Evolutionary conservation across 1,139 yeast species (phyloP).

Genomic region (Yamadazyma conglobata): DNA sequence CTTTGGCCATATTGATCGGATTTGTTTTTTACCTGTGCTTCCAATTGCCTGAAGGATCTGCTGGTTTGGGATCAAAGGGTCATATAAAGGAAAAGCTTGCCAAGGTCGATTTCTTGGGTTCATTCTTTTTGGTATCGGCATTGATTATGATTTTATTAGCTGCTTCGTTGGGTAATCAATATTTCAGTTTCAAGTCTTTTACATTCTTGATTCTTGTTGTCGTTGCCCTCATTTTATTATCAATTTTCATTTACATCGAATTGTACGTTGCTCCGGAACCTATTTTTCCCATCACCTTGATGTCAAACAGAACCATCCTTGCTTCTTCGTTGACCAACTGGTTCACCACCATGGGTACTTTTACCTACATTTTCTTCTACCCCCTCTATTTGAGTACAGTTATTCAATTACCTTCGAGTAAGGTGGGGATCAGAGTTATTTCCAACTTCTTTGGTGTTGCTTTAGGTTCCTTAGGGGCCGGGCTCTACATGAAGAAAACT

Average conservation of each 20-base stretch:
- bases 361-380: conserved; percentile 54
- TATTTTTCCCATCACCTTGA: conserved; percentile 56
- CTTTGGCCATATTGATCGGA: conserved; percentile 56
- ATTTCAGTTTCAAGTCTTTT: conserved; percentile 36
- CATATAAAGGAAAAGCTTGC: conserved; percentile 40
- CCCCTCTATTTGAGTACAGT: conserved; percentile 67
- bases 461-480: conserved; percentile 65
- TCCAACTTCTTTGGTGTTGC: conserved; percentile 72
- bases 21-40: conserved; percentile 33
- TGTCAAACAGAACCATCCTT: conserved; percentile 55
- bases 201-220: conserved; percentile 29
- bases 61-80: conserved; percentile 45
- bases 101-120: conserved; percentile 73
- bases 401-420: conserved; percentile 50
- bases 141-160: conserved; percentile 57
- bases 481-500: conserved; percentile 63
- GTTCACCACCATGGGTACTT: conserved; percentile 57
- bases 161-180: conserved; percentile 66
- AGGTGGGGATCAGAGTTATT: conserved; percentile 58
- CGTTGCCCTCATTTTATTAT: conserved; percentile 21
- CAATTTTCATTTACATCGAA: conserved; percentile 50
- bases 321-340: conserved; percentile 67
- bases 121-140: conserved; percentile 54
- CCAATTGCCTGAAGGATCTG: conserved; percentile 46
- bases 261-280: conserved; percentile 58